Base-by-base conservation (phyloP, 495 filamentous ascomycete genomes). In the Penicilliopsis zonata region DNA sequence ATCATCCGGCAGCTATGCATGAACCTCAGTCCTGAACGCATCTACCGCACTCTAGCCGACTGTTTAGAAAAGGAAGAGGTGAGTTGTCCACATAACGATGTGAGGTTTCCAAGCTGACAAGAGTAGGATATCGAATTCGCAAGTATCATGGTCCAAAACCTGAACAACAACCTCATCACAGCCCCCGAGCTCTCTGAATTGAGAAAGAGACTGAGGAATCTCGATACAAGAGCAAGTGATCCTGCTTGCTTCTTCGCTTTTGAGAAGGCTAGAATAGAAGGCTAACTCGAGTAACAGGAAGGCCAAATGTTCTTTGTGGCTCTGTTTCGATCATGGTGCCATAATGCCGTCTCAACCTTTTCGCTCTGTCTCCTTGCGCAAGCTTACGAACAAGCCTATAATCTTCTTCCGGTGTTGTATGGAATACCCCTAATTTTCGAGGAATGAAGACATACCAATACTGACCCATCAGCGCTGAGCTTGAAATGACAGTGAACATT, bases 401-500 rank as follows among this genome's bases (percentile, higher is more conserved):
- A 96, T 44, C 69, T 99, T 10, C 63, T 99, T 9, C 90, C 94
- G 45, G 94, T 96, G 34, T 94, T 99, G 86, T 93, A 50, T 44
- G 75, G n/a, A n/a, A n/a, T n/a, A n/a, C n/a, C n/a, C n/a, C n/a
- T n/a, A n/a, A n/a, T n/a, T n/a, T n/a, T 56, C 5, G 1, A 15
- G 5, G 17, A 12, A 21, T 19, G n/a, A n/a, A 13, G 3, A n/a
- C 34, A 12, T n/a, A n/a, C n/a, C n/a, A n/a, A n/a, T n/a, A 40
- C 67, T 78, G 48, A 78, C 44, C 12, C 19, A 13, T 7, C 42
- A 94, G 86, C 55, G 92, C 86, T 31, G 92, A 99, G 40, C 71
- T 99, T 16, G 92, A 99, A 58, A 96, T 96, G 82, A 96, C 90
- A 0, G 88, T 99, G 41, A 93, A 90, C 40, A 90, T 95, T 61